phyloP scores from a whole-genome alignment of 148 eudicot species.

The Oxyria digyna region DNA sequence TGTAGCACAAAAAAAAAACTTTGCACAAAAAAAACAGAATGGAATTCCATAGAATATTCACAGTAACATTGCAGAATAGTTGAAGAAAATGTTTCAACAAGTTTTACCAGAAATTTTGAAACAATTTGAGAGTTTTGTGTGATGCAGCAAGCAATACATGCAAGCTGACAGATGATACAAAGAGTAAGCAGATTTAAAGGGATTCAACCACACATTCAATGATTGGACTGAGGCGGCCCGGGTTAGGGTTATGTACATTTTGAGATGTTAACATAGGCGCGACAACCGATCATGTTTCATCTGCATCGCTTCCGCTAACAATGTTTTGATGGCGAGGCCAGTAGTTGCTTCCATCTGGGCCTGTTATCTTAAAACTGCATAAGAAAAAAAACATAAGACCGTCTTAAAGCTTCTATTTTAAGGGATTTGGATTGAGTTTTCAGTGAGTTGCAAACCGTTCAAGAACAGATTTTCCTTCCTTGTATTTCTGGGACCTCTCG shows the following conservation, averaged over 20 bases:
- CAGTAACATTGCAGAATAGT: not conserved
- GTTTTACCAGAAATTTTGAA: not conserved
- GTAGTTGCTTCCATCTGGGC: slow-evolving; percentile 83
- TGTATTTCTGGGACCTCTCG: slow-evolving; percentile 85
- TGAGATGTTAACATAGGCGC: slow-evolving; percentile 3
- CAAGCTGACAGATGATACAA: not conserved
- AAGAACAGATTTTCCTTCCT: slow-evolving; percentile 97
- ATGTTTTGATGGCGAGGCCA: slow-evolving; percentile 58
- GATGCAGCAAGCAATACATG: not conserved
- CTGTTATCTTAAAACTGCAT: slow-evolving; percentile 69
- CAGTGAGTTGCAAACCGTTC: slow-evolving; percentile 48
- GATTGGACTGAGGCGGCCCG: not conserved
- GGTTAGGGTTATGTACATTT: slow-evolving; percentile 41
- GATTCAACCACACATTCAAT: slow-evolving; percentile 1
- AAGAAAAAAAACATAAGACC: not conserved
- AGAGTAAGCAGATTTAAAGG: not conserved
- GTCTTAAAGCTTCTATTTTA: not conserved
- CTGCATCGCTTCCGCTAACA: slow-evolving; percentile 77
- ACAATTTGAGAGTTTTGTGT: not conserved
- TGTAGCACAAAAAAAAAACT: too few relatives aligned
- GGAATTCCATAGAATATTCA: not conserved
- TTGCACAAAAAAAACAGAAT: not conserved
- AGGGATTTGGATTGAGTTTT: not conserved
- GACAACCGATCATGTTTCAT: slow-evolving; percentile 42
- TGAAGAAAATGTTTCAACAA: not conserved